Base-by-base conservation (phyloP, 1,284 basidiomycete genomes). In the Trichosporon ovoides region DNA sequence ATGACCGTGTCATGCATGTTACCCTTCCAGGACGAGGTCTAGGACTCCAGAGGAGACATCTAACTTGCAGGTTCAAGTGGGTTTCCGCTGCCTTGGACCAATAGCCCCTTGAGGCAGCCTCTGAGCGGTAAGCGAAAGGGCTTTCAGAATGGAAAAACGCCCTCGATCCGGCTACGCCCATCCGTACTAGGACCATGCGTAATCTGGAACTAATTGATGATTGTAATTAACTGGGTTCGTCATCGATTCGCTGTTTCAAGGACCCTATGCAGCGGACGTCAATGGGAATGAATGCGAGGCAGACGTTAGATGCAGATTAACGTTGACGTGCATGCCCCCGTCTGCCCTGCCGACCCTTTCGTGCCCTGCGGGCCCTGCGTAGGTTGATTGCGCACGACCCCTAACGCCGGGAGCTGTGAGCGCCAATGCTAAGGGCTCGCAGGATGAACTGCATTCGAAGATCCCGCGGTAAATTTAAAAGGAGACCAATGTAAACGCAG, bases 201-300 rank as follows among this genome's bases (percentile, higher is more conserved):
- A 48, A 48, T 48, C 43, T 48, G 43, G n/a, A 28, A 48, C 43
- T 48, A 16, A 48, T 48, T 48, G 43, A 48, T 28, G 43, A 28
- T 9, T 48, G 43, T 48, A 48, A 48, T 48, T 48, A 48, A 48
- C 43, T 31, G n/a, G 24, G 22, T 48, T 48, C 43, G 43, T 24
- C 43, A 48, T 48, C 43, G 22, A 31, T 28, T 28, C 14, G 22
- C 22, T 48, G 24, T 31, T 48, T 48, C 28, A 31, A 31, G 4
- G 28, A 31, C 9, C n/a, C 28, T 5, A 31, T 31, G 28, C n/a
- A n/a, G 9, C 28, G 28, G 28, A 9, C 28, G 5, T 31, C 28
- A 9, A 48, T 19, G 24, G 37, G 14, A 16, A n/a, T n/a, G 14
- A 48, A 48, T 48, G 24, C 43, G 43, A 28, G 43, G 43, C 43